Evolutionary conservation across 2,329 filamentous ascomycete species (phyloP), one percentile per base, ranked within the genome.

Genomic region (Rutstroemia sp.): DNA sequence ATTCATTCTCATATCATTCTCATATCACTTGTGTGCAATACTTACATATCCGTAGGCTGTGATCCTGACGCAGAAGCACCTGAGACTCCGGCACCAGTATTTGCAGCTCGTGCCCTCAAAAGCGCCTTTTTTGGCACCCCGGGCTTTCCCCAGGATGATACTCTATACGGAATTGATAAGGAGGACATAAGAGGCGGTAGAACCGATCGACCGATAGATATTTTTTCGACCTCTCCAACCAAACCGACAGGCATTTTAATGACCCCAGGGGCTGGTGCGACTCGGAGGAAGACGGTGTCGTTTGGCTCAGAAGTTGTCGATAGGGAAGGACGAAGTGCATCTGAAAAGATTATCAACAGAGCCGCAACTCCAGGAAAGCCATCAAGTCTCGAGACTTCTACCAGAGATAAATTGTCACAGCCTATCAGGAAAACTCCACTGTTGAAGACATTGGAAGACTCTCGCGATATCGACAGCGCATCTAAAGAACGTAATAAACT

Each of bases 41-140:
- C 40, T 44, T 17, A 44, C n/a, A 10, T 23, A 2, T 19, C 7
- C 9, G 5, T 19, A 56, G 53, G 39, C 10, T 17, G 25, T 19
- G 53, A 56, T 27, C 53, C 53, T 2, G 53, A 56, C 25, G 36
- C 21, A 30, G 82, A 86, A 16, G 74, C 75, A 34, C 82, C 83
- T 40, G 83, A 86, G 63, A 87, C 83, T 16, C 83, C 83, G 6
- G 83, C 81, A 0, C 83, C 83, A 2, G 78, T 86, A 0, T 87
- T 87, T 66, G 83, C 83, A 2, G 83, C 83, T 39, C 78, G 83
- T 58, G 83, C 83, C 5, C 73, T 87, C 65, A 84, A 81, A 63
- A 82, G 77, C 63, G 83, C 81, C 25, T 69, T 87, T 47, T 86
- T 86, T 63, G 83, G 83, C 42, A 82, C 80, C 3, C 80, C 82